Percentiles rank a stretch among this genome's conserved stretches.
Conservation (phyloP, 2,329 filamentous ascomycete genomes). For the Alternaria postmessia region DNA sequence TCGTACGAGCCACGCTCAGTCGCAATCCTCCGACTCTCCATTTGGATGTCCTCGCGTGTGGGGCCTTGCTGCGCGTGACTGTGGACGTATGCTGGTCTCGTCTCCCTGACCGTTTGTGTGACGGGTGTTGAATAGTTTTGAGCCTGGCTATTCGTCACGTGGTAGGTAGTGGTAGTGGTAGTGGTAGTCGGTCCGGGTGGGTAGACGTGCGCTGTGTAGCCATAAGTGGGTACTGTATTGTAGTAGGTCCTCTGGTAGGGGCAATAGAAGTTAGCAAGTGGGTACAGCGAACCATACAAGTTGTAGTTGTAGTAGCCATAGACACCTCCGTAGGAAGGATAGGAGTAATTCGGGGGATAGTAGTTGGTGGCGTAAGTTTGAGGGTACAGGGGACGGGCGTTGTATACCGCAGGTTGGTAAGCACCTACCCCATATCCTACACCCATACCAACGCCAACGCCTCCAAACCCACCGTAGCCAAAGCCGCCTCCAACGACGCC, state of each 20-base stretch:
- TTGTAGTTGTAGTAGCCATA: slow-evolving; percentile 38
- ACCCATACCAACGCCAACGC: slow-evolving; percentile 19
- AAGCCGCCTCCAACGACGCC: slow-evolving; percentile 29
- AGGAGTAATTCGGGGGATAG: slow-evolving; percentile 17
- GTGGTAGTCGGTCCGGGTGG: slow-evolving; percentile 29
- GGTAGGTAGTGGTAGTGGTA: slow-evolving; percentile 36
- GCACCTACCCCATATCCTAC: slow-evolving; percentile 27
- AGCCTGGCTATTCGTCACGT: slow-evolving; percentile 35
- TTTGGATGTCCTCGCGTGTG: slow-evolving; percentile 39
- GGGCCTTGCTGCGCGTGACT: slow-evolving; percentile 7
- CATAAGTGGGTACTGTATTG: slow-evolving; percentile 31
- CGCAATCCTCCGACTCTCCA: slow-evolving; percentile 42
- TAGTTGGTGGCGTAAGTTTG: slow-evolving; percentile 25
- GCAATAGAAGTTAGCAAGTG: slow-evolving; percentile 47
- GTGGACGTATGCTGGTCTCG: slow-evolving; percentile 23
- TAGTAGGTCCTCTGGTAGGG: slow-evolving; percentile 46
- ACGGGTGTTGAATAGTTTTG: slow-evolving; percentile 8
- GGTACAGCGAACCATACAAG: slow-evolving; percentile 39
- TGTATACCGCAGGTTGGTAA: slow-evolving; percentile 39
- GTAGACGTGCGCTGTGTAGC: slow-evolving; percentile 36
- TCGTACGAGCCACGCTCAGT: slow-evolving; percentile 44
- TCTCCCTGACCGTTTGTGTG: slow-evolving; percentile 18
- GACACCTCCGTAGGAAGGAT: slow-evolving; percentile 25
- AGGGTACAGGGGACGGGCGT: slow-evolving; percentile 30
- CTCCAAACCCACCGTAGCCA: slow-evolving; percentile 25